Base-by-base conservation (phyloP, 345 rosid species). In the Rhizophora mangle region DNA sequence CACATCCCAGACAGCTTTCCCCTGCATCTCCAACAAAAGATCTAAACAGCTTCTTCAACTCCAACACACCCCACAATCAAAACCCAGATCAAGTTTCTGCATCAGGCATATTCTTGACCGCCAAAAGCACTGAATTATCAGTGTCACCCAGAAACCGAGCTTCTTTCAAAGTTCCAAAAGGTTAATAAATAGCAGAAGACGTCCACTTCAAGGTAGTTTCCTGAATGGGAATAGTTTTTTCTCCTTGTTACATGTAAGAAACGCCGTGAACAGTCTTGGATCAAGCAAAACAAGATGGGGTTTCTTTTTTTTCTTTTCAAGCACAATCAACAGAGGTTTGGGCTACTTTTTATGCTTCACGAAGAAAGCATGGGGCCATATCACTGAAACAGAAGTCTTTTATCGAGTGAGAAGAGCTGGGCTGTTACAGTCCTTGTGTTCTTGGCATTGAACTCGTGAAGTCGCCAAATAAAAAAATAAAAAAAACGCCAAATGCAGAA, bases 131-230 rank as follows among this genome's bases (percentile, higher is more conserved):
- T 54, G 72, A 49, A 68, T 70, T 65, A 51, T 65, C 58, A 51
- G 53, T 22, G 60, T 15, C 29, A 66, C 89, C 79, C 89, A 80
- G 79, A 84, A 81, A 62, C 84, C 93, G 67, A 84, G 84, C 80
- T 80, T 67, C 81, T 34, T 58, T 68, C 78, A 53, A 31, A 65
- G 49, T 30, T 27, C 55, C 67, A 52, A 56, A 46, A 26, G 21
- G 15, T 3, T 66, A 60, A 77, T 62, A 68, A 49, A 62, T 1
- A 49, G 53, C 32, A 53, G 69, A 36, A 71, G 68, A 69, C 72
- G 80, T 64, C 72, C 72, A 61, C 62, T 77, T 79, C 75, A 74
- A 74, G 80, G 70, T 39, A 64, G 53, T 72, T 69, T 58, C 22
- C 59, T 55, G 46, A 62, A n/a, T 1, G 53, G 76, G 36, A 22